Evolutionary conservation across 1,284 basidiomycete genomes (phyloP), one percentile per base, ranked within the genome.

Genomic region (Fomitopsis palustris): DNA sequence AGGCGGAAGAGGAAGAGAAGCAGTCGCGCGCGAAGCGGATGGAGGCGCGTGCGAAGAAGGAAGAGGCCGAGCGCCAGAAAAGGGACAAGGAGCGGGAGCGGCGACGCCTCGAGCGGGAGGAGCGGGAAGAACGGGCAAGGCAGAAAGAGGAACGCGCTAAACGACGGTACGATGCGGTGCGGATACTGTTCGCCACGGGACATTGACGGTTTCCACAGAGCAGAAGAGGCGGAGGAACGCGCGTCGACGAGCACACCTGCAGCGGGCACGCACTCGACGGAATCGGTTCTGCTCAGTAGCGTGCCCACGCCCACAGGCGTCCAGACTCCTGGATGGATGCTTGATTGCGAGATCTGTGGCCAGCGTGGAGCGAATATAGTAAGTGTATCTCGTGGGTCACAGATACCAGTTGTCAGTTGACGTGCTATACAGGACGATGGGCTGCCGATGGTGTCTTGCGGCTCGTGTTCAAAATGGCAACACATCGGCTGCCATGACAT

Each of bases 291-390:
- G 39, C 59, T 64, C 7, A 69, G 71, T 52, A 69, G 72, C 14
- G 74, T 73, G 17, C 65, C 68, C 19, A 72, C 71, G 16, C 69
- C 70, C 6, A 79, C 75, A 61, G 79, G 81, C 37, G 72, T 78
- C 17, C 79, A 78, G 49, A 80, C 78, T 33, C 80, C 80, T 54
- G 72, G 88, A 61, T 95, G 93, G 93, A 84, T 90, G 58, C 77
- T 95, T 47, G 86, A 90, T 67, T 95, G 93, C 70, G 93, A 95
- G 68, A 79, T 95, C 21, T 95, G 93, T 70, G 80, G 80, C 54
- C 79, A 81, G 56, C 79, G 77, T 35, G 90, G 90, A 9, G 74
- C 84, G 57, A 94, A 93, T 69, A 70, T 85, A 63, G 91, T 91
- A 62, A 61, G 82, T 52, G 56, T 47, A 38, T 63, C 37, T 47